Conservation (phyloP, 768 basidiomycete genomes). For the Neoboletus subvelutipes region DNA sequence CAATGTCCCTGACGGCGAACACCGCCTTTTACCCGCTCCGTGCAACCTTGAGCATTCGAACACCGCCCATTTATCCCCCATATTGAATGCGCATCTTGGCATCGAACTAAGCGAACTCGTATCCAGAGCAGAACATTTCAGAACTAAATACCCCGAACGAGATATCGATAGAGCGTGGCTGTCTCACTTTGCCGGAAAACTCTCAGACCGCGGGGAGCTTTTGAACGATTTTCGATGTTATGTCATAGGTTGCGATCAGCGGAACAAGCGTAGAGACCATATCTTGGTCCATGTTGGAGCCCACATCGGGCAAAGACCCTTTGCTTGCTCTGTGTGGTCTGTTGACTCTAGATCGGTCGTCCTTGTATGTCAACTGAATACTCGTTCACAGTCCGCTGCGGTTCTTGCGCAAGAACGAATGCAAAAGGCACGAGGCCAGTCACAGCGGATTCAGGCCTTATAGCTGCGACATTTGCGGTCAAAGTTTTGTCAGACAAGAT, state of each 20-base stretch:
- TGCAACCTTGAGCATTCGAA: background rate
- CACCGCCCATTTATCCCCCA: conserved; percentile 39
- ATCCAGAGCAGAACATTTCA: conserved; percentile 54
- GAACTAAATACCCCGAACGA: conserved; percentile 49
- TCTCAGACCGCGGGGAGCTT: conserved; percentile 56
- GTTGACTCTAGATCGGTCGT: conserved; percentile 24
- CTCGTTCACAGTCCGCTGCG: conserved; percentile 47
- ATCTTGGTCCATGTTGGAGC: conserved; percentile 73
- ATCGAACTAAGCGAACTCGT: conserved; percentile 54
- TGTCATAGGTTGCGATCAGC: conserved; percentile 60
- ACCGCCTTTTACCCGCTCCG: background rate
- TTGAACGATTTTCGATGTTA: conserved; percentile 68
- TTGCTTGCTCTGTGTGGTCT: conserved; percentile 63
- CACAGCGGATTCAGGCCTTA: conserved; percentile 62
- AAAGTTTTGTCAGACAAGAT: conserved; percentile 66
- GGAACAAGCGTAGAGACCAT: conserved; percentile 71
- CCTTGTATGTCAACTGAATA: conserved; percentile 11
- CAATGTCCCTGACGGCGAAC: background rate
- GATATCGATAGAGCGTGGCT: conserved; percentile 69
- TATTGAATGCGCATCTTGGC: conserved; percentile 65
- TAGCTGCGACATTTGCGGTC: conserved; percentile 54
- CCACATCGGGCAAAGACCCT: conserved; percentile 68
- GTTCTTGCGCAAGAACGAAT: conserved; percentile 75
- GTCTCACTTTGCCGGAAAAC: conserved; percentile 63
- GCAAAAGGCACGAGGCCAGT: conserved; percentile 70